Evolutionary conservation across 2,329 filamentous ascomycete genomes (phyloP).

Genomic region (Ilyonectria destructans): DNA sequence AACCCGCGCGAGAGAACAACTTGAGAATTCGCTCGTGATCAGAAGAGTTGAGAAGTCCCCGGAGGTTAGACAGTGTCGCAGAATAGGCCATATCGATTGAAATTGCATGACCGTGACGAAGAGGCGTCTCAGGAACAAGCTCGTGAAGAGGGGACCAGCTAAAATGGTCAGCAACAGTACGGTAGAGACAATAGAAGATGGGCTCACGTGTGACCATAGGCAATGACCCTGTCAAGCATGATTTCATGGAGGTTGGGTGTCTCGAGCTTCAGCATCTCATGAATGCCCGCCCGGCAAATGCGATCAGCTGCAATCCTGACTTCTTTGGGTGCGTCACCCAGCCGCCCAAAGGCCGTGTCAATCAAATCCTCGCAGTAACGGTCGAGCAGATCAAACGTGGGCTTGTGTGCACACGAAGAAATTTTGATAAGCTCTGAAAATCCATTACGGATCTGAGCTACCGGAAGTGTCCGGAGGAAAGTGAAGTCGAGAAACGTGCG

Average conservation of each 20-base stretch:
- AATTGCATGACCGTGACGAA: slow-evolving; percentile 82
- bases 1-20: slow-evolving; percentile 79
- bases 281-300: slow-evolving; percentile 79
- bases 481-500: slow-evolving; percentile 83
- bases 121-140: slow-evolving; percentile 77
- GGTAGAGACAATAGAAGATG: not conserved
- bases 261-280: slow-evolving; percentile 82
- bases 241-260: slow-evolving; percentile 83
- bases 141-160: slow-evolving; percentile 82
- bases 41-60: slow-evolving; percentile 72
- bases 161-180: not conserved
- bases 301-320: slow-evolving; percentile 74
- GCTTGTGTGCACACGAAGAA: slow-evolving; percentile 77
- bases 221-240: slow-evolving; percentile 80
- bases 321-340: slow-evolving; percentile 69
- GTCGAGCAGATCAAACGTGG: slow-evolving; percentile 79
- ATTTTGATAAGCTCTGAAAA: slow-evolving; percentile 86
- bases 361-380: slow-evolving; percentile 80
- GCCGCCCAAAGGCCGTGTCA: slow-evolving; percentile 74
- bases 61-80: slow-evolving; percentile 76
- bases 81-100: slow-evolving; percentile 85
- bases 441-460: slow-evolving; percentile 79
- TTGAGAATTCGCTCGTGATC: slow-evolving; percentile 77
- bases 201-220: slow-evolving; percentile 79
- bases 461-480: slow-evolving; percentile 79